These are phyloP conservation scores for Globisporangium solare DNA, from an alignment of 352 stramenopile species.

Conservation along the genomic window DNA sequence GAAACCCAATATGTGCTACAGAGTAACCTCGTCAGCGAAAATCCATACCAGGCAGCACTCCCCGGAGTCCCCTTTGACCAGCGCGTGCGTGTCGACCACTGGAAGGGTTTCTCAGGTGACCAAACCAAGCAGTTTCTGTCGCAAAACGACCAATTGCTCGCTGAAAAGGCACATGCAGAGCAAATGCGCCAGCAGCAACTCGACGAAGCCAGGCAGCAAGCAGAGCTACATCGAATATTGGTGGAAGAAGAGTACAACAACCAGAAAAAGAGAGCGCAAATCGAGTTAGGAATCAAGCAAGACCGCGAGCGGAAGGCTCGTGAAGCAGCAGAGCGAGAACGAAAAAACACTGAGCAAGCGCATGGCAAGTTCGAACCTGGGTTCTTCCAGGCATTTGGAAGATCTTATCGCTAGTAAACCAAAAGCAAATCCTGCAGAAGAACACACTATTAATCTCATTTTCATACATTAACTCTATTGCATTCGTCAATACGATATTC, in stretches of 20 bases:
- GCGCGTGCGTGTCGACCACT: slow-evolving; percentile 74
- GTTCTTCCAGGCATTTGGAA: slow-evolving; percentile 74
- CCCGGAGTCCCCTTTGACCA: slow-evolving; percentile 33
- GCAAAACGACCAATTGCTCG: slow-evolving; percentile 54
- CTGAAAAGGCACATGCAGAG: slow-evolving; percentile 42
- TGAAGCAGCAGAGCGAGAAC: slow-evolving; percentile 52
- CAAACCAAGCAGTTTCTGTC: slow-evolving; percentile 50
- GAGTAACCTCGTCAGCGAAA: slow-evolving; percentile 72
- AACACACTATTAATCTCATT: slow-evolving; percentile 6
- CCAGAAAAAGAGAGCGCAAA: slow-evolving; percentile 43
- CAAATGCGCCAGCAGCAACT: slow-evolving; percentile 30
- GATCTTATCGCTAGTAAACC: slow-evolving; percentile 57
- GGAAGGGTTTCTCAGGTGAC: slow-evolving; percentile 68
- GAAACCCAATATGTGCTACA: slow-evolving; percentile 58
- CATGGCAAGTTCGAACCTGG: slow-evolving; percentile 60
- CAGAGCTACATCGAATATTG: slow-evolving; percentile 41
- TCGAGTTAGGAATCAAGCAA: slow-evolving; percentile 49
- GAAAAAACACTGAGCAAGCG: slow-evolving; percentile 38
- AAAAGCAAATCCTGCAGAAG: background rate
- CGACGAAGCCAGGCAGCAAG: slow-evolving; percentile 29
- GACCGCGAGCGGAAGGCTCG: slow-evolving; percentile 42
- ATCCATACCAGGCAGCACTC: slow-evolving; percentile 45
- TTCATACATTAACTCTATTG: background rate
- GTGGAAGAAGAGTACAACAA: slow-evolving; percentile 39
- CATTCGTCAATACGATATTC: background rate